Evolutionary conservation across 768 basidiomycete species (phyloP), one percentile per base, ranked within the genome.

Genomic region (Tylopilus felleus): DNA sequence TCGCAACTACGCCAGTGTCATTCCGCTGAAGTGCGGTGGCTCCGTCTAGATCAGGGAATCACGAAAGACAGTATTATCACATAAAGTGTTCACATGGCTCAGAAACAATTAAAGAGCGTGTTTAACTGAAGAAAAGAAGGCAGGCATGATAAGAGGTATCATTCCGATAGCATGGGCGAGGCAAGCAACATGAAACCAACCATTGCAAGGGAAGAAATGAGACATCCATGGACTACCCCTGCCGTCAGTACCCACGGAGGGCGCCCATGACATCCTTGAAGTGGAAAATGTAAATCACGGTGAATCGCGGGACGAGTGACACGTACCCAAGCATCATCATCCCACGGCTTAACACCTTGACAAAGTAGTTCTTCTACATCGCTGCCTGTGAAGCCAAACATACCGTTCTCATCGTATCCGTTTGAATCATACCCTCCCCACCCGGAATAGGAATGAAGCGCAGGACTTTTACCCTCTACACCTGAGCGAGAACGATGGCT

Each of bases 331-430:
- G 76, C 74, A 58, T 77, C 71, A 8, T 75, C 73, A 10, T 79
- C 76, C 75, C 76, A 77, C 7, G 77, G 75, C 55, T 75, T 78
- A 4, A 78, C 72, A 1, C 75, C 75, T 4, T 77, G 69, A 31
- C 48, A 63, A 12, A 72, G 10, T 13, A 77, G 64, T 47, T 75
- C 76, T 2, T 68, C 54, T 43, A 70, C 55, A 10, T 75, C 61
- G 29, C 66, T 68, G 4, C 69, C 54, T 8, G 72, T 71, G 60
- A 74, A 75, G 9, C 53, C 54, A 9, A 2, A 59, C 47, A 57
- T 56, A 3, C 38, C 56, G 2, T 47, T 71, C 1, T 7, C 42
- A 1, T 28, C 19, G 16, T 56, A 33, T 29, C 21, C 39, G n/a
- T 53, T 48, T 5, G 43, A 42, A 29, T 40, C 46, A 17, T 56